Evolutionary conservation across 1,284 basidiomycete species (phyloP), one percentile per base, ranked within the genome.

Genomic region (Puccinia horiana): DNA sequence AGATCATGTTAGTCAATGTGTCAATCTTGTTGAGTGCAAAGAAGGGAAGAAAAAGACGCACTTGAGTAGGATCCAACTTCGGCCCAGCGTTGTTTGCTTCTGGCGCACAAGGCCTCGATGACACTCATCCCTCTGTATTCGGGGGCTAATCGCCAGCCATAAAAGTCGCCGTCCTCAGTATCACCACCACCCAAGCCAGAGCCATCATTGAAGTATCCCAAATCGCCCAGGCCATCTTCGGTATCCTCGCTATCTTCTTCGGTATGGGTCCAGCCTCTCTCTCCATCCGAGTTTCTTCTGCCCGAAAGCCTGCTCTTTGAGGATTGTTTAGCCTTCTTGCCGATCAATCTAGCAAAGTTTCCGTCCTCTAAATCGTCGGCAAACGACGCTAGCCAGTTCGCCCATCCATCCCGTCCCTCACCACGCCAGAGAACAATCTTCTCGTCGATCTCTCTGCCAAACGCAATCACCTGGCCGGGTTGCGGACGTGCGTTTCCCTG

Each of bases 381-480:
- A 86, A 98, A 96, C 72, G 89, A 90, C n/a, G 94, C 92, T 54
- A 99, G 88, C 93, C 95, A 99, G 85, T 92, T 92, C 49, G 93
- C 96, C 96, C 97, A 99, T 5, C 96, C 96, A 16, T 91, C 92
- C 52, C 91, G 89, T 23, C 96, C 95, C 83, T 98, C 95, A 11
- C 86, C 87, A 40, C 85, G 84, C 85, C 86, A 88, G 75, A 98
- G 89, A 47, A 98, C 96, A 58, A 98, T 94, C 87, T 99, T 99
- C 35, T 95, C 94, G 87, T 99, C 96, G 87, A 99, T 98, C 86
- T 99, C 96, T 76, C 96, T 91, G 18, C 96, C 96, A 87, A 98
- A 99, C 72, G 98, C 92, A 83, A 99, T 98, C 75, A 98, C 95
- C 87, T 99, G 96, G 4, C 96, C 97, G 74, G 91, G 89, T 1